These are phyloP conservation scores for Botryotinia globosa DNA, from an alignment of 2,329 filamentous ascomycete genomes.

Conservation along the genomic window DNA sequence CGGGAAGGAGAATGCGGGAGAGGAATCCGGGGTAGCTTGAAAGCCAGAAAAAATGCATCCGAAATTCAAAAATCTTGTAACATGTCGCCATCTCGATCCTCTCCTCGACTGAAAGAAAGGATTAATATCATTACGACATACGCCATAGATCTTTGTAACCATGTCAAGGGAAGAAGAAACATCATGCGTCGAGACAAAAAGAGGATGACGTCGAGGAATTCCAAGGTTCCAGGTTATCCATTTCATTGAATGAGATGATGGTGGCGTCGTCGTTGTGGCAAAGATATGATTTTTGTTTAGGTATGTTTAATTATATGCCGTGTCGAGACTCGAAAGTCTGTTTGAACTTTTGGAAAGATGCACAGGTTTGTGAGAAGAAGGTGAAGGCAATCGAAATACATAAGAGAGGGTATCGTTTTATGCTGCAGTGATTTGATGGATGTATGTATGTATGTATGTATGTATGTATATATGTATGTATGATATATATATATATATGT, in stretches of 20 bases:
- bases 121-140: not conserved
- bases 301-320: not conserved
- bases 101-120: constrained; percentile 3
- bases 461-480: too few relatives aligned
- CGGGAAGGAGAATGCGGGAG: not conserved
- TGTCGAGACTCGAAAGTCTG: not conserved
- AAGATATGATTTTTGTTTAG: not conserved
- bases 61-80: not conserved
- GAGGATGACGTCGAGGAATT: not conserved
- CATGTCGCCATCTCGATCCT: not conserved
- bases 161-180: not conserved
- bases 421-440: not conserved
- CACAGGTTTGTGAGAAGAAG: not conserved
- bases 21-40: constrained; percentile 15
- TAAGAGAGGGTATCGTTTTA: not conserved
- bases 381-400: not conserved
- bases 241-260: not conserved
- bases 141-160: constrained; percentile 2
- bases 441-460: too few relatives aligned
- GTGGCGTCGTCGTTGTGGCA: constrained; percentile 7
- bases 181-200: not conserved
- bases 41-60: not conserved
- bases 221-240: too few relatives aligned
- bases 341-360: not conserved
- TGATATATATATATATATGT: too few relatives aligned